Percentiles rank a stretch among this genome's conserved stretches.
Conservation (phyloP, 164 flowering plant genomes). For the Tinospora cordifolia region DNA sequence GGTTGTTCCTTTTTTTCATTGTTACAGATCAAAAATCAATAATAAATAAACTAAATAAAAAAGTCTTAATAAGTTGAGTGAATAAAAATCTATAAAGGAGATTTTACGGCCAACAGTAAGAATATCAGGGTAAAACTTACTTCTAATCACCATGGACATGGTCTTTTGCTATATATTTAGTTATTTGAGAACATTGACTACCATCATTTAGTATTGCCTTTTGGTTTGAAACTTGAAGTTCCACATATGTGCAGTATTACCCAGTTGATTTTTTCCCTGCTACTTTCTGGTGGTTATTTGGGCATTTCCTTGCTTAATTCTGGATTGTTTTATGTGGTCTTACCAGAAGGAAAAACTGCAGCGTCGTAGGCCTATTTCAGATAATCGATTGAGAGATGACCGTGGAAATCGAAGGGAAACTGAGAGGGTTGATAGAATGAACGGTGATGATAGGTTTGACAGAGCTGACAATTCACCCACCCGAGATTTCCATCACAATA, state of each 20-base stretch:
- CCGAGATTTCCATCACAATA: slow-evolving; percentile 43
- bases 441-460: slow-evolving; percentile 61
- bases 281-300: neutral
- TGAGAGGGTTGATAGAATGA: slow-evolving; percentile 38
- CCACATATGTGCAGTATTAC: no score
- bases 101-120: no score
- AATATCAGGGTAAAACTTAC: no score
- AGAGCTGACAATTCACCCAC: slow-evolving; percentile 62
- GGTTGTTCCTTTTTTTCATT: no score
- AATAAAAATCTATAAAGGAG: no score
- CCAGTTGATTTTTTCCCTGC: no score
- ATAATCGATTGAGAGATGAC: slow-evolving; percentile 64
- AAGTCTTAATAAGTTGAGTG: no score
- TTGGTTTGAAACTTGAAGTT: no score
- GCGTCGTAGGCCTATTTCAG: slow-evolving; percentile 53
- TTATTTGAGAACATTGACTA: neutral
- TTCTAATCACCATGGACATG: no score
- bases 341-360: slow-evolving; percentile 63
- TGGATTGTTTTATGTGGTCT: neutral
- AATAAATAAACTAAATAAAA: no score
- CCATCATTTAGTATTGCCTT: neutral
- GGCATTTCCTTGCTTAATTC: neutral
- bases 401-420: slow-evolving; percentile 59
- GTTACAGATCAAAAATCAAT: no score
- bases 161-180: neutral